Evolutionary conservation across 495 filamentous ascomycete species (phyloP).

Genomic region (Choiromyces venosus): DNA sequence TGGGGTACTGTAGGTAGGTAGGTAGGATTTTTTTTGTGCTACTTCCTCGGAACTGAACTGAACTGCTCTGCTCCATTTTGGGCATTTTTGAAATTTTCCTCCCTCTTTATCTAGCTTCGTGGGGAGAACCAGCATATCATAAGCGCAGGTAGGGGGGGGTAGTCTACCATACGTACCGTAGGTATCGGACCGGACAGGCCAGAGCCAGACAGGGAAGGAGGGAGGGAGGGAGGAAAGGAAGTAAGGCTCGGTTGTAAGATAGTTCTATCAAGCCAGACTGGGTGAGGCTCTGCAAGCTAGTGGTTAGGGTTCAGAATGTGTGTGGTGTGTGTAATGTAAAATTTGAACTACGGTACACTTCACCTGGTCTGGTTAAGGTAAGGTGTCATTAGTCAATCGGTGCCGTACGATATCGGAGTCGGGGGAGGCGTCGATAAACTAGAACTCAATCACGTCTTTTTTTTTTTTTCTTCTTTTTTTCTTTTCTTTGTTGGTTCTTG

Average conservation of each 20-base stretch:
- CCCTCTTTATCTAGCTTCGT: too few relatives aligned
- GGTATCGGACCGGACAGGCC: too few relatives aligned
- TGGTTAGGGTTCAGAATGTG: slow-evolving; percentile 4
- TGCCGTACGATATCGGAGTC: too few relatives aligned
- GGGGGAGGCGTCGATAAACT: too few relatives aligned
- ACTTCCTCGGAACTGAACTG: too few relatives aligned
- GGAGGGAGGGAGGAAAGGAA: neutral
- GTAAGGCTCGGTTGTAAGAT: neutral
- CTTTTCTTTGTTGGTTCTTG: neutral
- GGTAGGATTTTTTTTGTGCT: too few relatives aligned
- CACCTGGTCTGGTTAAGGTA: neutral
- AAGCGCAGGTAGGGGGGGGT: neutral
- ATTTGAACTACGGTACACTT: neutral
- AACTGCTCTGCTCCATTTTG: too few relatives aligned
- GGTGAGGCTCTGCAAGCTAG: neutral
- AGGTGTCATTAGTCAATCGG: neutral
- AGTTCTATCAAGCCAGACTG: too few relatives aligned
- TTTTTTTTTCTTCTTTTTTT: neutral
- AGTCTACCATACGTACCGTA: too few relatives aligned
- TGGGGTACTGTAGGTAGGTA: too few relatives aligned
- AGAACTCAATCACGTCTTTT: neutral
- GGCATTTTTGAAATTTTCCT: neutral
- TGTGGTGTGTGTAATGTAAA: neutral
- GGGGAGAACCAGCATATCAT: too few relatives aligned
- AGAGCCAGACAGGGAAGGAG: too few relatives aligned